Evolutionary conservation across 345 rosid genomes (phyloP), one percentile per base, ranked within the genome.

Genomic region (Sonneratia alba): DNA sequence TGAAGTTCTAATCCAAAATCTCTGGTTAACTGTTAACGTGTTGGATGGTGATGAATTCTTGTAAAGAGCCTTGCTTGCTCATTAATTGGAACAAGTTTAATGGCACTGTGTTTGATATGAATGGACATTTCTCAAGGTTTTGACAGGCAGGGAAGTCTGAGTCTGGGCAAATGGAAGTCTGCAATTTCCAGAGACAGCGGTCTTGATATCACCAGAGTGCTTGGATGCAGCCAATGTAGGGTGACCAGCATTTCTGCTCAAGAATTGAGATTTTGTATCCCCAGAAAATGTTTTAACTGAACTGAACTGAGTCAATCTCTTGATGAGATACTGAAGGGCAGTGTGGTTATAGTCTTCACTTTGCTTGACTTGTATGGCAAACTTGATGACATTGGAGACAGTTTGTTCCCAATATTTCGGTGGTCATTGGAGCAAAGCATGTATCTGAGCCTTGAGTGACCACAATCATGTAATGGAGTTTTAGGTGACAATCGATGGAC

Each of bases 81-180:
- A 22, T 5, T n/a, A 22, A 14, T 24, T 59, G 64, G 64, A 22
- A 22, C 24, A 22, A 24, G 12, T 22, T 59, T 34, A 56, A 5
- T 14, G 22, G 64, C 32, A 18, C 10, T 59, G 22, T 59, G 34
- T 19, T 57, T 21, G 32, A 7, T n/a, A 10, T 57, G 27, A 57
- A 57, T 57, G 32, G 63, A 57, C 18, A n/a, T n/a, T n/a, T 51
- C 59, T 59, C 22, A 9, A 24, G 24, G 19, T 53, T 59, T 59
- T 7, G 45, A 56, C 81, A 94, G 98, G 86, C 91, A 68, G 98
- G 98, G 51, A 91, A 88, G 77, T 65, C 91, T 94, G 40, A 88
- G 98, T 77, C 86, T 84, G 57, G 87, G 97, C 80, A 90, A 91
- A 75, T 94, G 98, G 96, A 87, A 91, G 73, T 86, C 96, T 37